Base-by-base conservation (phyloP, 108 stramenopile species). In the Pseudonitzschia delicatissima region DNA sequence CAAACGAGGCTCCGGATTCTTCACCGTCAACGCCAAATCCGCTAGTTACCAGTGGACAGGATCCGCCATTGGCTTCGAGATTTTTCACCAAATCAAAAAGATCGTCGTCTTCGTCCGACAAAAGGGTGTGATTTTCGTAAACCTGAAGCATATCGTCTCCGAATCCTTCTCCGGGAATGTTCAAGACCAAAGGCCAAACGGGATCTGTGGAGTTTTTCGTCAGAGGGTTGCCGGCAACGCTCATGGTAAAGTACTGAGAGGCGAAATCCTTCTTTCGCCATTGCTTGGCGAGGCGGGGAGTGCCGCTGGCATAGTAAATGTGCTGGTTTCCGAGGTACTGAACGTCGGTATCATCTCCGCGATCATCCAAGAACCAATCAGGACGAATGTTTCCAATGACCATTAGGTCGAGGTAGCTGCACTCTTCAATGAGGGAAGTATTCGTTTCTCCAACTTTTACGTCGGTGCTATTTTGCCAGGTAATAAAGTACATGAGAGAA, bases 191-290 rank as follows among this genome's bases (percentile, higher is more conserved):
- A 5, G 81, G 77, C 77, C 77, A 76, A 25, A 76, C 69, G 1
- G 76, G 66, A 23, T 31, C 47, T 23, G 78, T 77, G 23, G 75
- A 72, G 0, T 17, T 39, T 2, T 18, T 23, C 3, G 47, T 21
- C 13, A 6, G n/a, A 2, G 67, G 32, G 39, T 82, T 78, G 0
- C 47, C 81, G 53, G 73, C 53, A 53, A 77, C 72, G 45, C 45
- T 45, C 76, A 77, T 77, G 13, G 53, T 57, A 64, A 82, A 82
- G 62, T 82, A 82, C 37, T 82, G 81, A 4, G 45, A 57, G 3
- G 81, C 77, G 58, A 82, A 82, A 55, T 82, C 81, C 52, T 73
- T 82, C 50, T 82, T 82, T 8, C 81, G 64, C 81, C 81, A 82
- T 37, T 82, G 81, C 57, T 82, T 82, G 47, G 71, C 81, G 27